Conservation (phyloP, 805 yeast genomes). For the Wickerhamomyces ciferrii region DNA sequence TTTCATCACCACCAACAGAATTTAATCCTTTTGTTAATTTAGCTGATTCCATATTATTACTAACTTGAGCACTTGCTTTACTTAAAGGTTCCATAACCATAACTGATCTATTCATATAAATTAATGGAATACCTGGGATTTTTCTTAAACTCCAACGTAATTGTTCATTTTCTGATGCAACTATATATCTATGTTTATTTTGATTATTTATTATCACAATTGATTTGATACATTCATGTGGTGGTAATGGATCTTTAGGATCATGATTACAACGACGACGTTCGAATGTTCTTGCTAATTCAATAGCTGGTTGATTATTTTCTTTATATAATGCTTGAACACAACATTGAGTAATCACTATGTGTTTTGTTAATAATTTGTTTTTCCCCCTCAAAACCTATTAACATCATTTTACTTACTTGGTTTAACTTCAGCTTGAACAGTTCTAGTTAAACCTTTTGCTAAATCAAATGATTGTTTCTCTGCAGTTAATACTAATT, state of each 20-base stretch:
- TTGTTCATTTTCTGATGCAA: constrained; percentile 76
- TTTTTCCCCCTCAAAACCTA: too few species aligned
- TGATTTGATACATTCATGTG: constrained; percentile 70
- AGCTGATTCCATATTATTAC: constrained; percentile 47
- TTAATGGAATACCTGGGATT: constrained; percentile 85
- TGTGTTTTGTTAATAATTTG: too few species aligned
- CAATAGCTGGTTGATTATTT: constrained; percentile 71
- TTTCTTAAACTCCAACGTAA: constrained; percentile 65
- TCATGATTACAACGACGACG: constrained; percentile 91
- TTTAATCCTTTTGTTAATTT: constrained; percentile 81
- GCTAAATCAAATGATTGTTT: constrained; percentile 69
- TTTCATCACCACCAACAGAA: constrained; percentile 41
- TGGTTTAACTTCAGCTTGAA: constrained; percentile 82
- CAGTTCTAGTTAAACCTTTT: constrained; percentile 74
- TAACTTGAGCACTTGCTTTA: constrained; percentile 52
- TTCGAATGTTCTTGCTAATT: constrained; percentile 76
- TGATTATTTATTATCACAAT: constrained; percentile 65
- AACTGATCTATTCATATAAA: constrained; percentile 85
- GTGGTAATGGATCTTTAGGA: constrained; percentile 53
- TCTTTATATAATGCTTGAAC: constrained; percentile 78
- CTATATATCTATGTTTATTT: constrained; percentile 87
- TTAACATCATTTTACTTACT: constrained; percentile 27
- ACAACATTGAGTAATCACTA: constrained; percentile 93
- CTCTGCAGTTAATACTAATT: constrained; percentile 60
- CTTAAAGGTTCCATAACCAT: constrained; percentile 96